Percentiles rank a stretch among this genome's conserved stretches.
These are phyloP conservation scores for Fabrea salina DNA, from an alignment of 169 alveolate species.

Conservation along the genomic window DNA sequence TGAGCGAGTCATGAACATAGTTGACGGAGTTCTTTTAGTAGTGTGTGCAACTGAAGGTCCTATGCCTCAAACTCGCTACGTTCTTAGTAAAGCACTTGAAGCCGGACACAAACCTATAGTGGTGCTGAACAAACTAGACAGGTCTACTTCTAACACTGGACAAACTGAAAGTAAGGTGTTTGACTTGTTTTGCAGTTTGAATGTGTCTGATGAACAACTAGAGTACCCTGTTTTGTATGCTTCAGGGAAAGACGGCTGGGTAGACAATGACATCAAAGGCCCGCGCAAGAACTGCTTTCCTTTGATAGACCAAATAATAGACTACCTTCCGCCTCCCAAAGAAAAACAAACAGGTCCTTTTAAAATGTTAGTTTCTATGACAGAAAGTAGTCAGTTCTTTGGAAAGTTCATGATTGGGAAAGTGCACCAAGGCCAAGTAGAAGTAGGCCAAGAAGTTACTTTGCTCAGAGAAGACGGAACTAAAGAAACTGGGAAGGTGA, in stretches of 20 bases:
- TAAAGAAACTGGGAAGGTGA: slow-evolving; percentile 45
- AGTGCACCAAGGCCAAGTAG: slow-evolving; percentile 52
- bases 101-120: slow-evolving; percentile 65
- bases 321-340: slow-evolving; percentile 58
- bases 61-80: slow-evolving; percentile 89
- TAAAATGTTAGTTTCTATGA: slow-evolving; percentile 63
- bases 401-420: slow-evolving; percentile 70
- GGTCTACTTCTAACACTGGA: slow-evolving; percentile 78
- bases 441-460: slow-evolving; percentile 52
- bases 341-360: slow-evolving; percentile 43
- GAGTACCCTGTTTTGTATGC: slow-evolving; percentile 91
- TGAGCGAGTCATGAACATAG: slow-evolving; percentile 93
- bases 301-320: slow-evolving; percentile 57
- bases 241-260: slow-evolving; percentile 89
- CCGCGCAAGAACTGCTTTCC: slow-evolving; percentile 14
- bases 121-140: slow-evolving; percentile 85
- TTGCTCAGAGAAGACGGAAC: slow-evolving; percentile 51
- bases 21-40: slow-evolving; percentile 94
- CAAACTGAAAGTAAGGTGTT: slow-evolving; percentile 93
- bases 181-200: slow-evolving; percentile 86
- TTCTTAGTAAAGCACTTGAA: slow-evolving; percentile 78
- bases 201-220: slow-evolving; percentile 89
- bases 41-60: slow-evolving; percentile 97
- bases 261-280: slow-evolving; percentile 46
- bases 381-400: slow-evolving; percentile 60